Base-by-base conservation (phyloP, 176 grass and related monocot genomes). In the sorghum (Sorghum bicolor) region DNA sequence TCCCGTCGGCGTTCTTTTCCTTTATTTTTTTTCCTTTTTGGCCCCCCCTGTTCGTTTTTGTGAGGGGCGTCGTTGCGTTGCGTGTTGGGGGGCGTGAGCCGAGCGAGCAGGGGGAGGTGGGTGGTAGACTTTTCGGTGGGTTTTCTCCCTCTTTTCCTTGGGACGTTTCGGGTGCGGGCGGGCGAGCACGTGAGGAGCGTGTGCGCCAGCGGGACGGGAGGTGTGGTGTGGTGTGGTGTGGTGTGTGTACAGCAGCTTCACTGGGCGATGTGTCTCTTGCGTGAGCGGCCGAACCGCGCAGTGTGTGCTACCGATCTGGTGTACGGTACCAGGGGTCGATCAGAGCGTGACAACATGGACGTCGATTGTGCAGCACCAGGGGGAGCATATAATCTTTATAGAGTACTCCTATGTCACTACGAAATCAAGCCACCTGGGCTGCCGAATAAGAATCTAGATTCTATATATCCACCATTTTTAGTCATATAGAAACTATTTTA, bases 51-150 rank as follows among this genome's bases (percentile, higher is more conserved):
- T 39, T 9, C 8, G 36, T 47, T 70, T 60, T 11, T 76, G 77
- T 65, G 84, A 43, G 71, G 17, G 64, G 50, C 33, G 82, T 64
- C 34, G 57, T 20, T 40, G 38, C n/a, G 57, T 78, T 76, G 87
- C 87, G 87, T 92, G 87, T 92, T 71, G 81, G 66, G 82, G 40
- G 64, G 77, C 25, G 75, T 67, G 74, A 64, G 63, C 37, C 60
- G 74, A 64, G 63, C 37, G 24, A 28, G 70, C 69, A 31, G 62
- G 45, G n/a, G 32, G 57, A 43, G 61, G 83, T 75, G 83, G 75
- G 76, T 89, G 82, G 76, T 89, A 82, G 39, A 75, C 74, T 88
- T 88, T 91, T 40, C 26, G 76, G 79, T 87, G 89, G 20, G 22
- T 74, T 75, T 84, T 63, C 43, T 53, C 22, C 53, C 53, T 58